Percentiles rank a stretch among this genome's conserved stretches.
Evolutionary conservation across 83 land plant species (phyloP).

Genomic region (Thuja plicata): DNA sequence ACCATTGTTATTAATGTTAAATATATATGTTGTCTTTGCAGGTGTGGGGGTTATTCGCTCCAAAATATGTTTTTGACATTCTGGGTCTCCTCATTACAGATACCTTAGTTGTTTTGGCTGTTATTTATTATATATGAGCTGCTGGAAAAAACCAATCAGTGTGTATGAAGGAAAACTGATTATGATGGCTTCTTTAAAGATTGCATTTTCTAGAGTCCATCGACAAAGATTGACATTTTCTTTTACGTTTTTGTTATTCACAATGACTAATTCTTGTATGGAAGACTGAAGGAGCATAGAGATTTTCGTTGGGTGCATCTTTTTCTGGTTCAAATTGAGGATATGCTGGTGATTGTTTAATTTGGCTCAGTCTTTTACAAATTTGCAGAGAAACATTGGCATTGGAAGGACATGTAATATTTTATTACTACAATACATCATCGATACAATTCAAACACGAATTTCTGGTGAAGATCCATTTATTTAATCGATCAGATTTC

Average conservation of each 20-base stretch:
- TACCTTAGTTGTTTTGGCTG: conserved; percentile 48
- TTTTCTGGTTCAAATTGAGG: not conserved
- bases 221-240: not conserved
- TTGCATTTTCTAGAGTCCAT: not conserved
- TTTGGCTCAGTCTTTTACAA: not conserved
- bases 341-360: not conserved
- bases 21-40: conserved; percentile 35
- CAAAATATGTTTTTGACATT: conserved; percentile 94
- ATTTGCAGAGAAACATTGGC: not conserved
- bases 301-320: not conserved
- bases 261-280: not conserved
- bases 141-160: not conserved
- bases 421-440: not conserved
- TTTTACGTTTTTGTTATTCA: not conserved
- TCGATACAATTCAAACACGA: not conserved
- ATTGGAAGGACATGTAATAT: not conserved
- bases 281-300: not conserved
- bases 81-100: conserved; percentile 79
- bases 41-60: conserved; percentile 99
- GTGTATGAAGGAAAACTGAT: not conserved
- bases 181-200: not conserved
- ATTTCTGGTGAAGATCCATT: not conserved
- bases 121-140: conserved; percentile 34
- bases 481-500: too few species aligned
- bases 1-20: not conserved